phyloP scores from a whole-genome alignment of 148 eudicot species.

The Pharnaceum exiguum region DNA sequence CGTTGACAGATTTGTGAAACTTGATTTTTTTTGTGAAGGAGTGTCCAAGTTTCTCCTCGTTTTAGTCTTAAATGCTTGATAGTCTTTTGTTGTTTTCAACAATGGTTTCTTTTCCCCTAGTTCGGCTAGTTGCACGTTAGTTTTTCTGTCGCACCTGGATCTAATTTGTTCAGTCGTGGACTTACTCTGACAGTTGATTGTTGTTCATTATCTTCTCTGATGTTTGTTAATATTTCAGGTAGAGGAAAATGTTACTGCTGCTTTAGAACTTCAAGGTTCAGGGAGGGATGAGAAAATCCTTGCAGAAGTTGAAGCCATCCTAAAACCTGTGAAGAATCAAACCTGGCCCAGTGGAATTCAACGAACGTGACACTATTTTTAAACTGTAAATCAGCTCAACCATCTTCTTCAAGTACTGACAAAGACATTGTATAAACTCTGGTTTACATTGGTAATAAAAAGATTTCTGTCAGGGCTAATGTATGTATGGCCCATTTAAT shows the following conservation, averaged over 20 bases:
- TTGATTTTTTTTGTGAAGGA: not conserved
- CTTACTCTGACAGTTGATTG: not conserved
- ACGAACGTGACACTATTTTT: conserved; percentile 2
- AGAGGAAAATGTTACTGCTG: conserved; percentile 77
- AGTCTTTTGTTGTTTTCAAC: too few relatives aligned
- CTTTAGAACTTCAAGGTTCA: conserved; percentile 45
- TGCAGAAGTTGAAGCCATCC: conserved; percentile 58
- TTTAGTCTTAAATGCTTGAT: not conserved
- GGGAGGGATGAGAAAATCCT: conserved; percentile 52
- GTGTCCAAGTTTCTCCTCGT: not conserved
- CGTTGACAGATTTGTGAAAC: conserved; percentile 4
- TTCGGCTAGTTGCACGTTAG: too few relatives aligned
- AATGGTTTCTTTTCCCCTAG: too few relatives aligned
- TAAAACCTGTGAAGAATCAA: conserved; percentile 82
- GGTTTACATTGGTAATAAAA: too few relatives aligned
- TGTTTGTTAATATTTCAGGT: conserved; percentile 39
- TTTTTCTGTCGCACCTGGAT: too few relatives aligned
- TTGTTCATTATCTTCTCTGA: not conserved
- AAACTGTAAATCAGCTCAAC: too few relatives aligned
- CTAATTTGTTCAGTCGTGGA: not conserved
- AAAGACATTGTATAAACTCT: too few relatives aligned
- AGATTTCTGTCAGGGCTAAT: too few relatives aligned
- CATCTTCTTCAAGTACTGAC: too few relatives aligned
- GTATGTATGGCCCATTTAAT: too few relatives aligned
- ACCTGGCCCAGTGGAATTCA: conserved; percentile 89